Conservation (phyloP, 2,329 filamentous ascomycete genomes). For the Phaeosphaeriaceae sp. region DNA sequence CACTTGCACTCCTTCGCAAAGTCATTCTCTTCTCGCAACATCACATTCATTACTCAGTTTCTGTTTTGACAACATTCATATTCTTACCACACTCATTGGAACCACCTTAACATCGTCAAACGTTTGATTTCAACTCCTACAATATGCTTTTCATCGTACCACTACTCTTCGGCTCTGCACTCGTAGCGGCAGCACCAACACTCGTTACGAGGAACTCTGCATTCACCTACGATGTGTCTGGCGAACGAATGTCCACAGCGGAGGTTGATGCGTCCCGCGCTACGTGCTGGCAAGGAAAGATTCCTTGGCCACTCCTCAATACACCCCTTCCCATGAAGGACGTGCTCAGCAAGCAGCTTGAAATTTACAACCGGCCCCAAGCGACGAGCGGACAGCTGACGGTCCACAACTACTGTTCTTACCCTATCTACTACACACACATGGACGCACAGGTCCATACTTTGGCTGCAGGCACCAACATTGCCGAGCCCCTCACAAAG, state of each 20-base stretch:
- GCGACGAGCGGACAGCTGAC: slow-evolving; percentile 15
- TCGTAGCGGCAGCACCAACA: background rate
- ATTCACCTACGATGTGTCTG: too few species aligned
- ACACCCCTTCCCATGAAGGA: slow-evolving; percentile 15
- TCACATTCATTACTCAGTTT: slow-evolving; percentile 1
- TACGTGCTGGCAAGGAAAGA: slow-evolving; percentile 7
- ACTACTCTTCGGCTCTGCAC: background rate
- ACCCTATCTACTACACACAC: slow-evolving; percentile 19
- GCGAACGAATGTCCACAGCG: too few species aligned
- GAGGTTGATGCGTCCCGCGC: too few species aligned
- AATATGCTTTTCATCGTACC: slow-evolving; percentile 1
- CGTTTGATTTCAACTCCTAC: background rate
- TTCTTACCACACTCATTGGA: slow-evolving; percentile 1
- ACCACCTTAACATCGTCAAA: background rate
- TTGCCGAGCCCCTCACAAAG: slow-evolving; percentile 13
- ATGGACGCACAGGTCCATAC: slow-evolving; percentile 6
- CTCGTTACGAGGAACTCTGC: background rate
- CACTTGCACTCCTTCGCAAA: background rate
- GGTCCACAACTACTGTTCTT: slow-evolving; percentile 26
- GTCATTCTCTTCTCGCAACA: slow-evolving; percentile 4
- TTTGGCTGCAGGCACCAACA: slow-evolving; percentile 9
- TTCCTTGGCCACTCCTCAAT: slow-evolving; percentile 17
- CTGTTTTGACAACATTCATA: background rate
- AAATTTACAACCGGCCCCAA: slow-evolving; percentile 14
- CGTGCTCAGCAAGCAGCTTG: slow-evolving; percentile 14